phyloP scores from a whole-genome alignment of 2,329 filamentous ascomycete species.

The Sporothrix inflata region DNA sequence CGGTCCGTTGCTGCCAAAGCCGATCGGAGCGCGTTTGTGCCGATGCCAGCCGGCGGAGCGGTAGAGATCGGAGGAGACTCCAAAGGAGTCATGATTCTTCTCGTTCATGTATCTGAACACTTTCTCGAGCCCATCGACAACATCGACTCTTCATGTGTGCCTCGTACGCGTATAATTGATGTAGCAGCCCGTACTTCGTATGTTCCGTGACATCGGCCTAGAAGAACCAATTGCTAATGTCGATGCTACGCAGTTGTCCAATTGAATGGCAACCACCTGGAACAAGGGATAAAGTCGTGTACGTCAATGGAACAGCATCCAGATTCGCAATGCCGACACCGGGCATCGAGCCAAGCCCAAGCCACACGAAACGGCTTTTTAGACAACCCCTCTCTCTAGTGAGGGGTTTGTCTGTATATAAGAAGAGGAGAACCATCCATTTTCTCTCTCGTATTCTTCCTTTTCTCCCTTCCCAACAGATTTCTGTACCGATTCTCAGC shows the following conservation, averaged over 20 bases:
- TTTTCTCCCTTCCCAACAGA: not conserved
- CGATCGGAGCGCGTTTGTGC: slow-evolving; percentile 1
- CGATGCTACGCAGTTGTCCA: not conserved
- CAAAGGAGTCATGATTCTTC: too few species aligned
- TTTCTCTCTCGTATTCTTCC: not conserved
- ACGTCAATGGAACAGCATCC: not conserved
- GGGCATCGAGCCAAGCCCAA: not conserved
- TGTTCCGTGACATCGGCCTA: not conserved
- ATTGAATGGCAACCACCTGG: not conserved
- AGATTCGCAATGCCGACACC: slow-evolving; percentile 4
- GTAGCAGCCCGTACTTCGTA: not conserved
- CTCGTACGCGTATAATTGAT: not conserved
- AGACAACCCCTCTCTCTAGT: not conserved
- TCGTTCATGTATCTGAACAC: too few species aligned
- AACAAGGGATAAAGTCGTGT: slow-evolving; percentile 8
- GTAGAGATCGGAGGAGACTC: not conserved
- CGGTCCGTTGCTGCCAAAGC: not conserved
- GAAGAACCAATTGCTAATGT: not conserved
- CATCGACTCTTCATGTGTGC: not conserved
- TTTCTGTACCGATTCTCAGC: not conserved
- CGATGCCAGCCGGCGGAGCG: slow-evolving; percentile 7
- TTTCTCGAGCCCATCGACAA: not conserved
- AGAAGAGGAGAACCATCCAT: not conserved
- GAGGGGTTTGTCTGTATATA: slow-evolving; percentile 16
- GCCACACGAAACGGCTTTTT: not conserved